phyloP scores from a whole-genome alignment of 805 yeast species.

The Yarrowia bubula region DNA sequence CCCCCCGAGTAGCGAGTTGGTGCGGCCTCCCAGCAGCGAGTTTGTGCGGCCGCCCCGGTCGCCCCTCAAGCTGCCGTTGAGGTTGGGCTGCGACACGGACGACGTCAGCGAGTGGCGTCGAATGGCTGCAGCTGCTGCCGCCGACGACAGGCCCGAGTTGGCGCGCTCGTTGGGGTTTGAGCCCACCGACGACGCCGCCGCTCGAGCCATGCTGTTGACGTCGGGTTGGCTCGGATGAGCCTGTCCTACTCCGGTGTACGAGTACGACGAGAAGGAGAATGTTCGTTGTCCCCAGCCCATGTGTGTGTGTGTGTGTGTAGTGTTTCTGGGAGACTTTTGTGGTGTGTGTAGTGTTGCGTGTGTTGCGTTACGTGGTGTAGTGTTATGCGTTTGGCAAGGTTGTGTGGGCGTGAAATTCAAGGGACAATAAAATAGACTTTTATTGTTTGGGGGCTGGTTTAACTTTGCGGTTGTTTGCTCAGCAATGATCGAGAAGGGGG shows the following conservation, averaged over 20 bases:
- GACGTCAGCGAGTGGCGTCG: slow-evolving; percentile 35
- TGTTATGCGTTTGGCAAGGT: too few relatives aligned
- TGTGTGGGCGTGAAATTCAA: not conserved
- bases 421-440: slow-evolving; percentile 21
- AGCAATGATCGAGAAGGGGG: slow-evolving; percentile 4
- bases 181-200: slow-evolving; percentile 53
- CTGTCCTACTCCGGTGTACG: slow-evolving; percentile 39
- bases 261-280: slow-evolving; percentile 26
- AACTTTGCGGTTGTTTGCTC: slow-evolving; percentile 24
- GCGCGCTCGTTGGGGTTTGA: slow-evolving; percentile 29
- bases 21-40: slow-evolving; percentile 15
- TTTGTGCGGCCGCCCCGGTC: not conserved
- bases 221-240: slow-evolving; percentile 34
- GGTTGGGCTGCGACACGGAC: slow-evolving; percentile 4
- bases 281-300: slow-evolving; percentile 28
- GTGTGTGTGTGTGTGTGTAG: not conserved
- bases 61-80: slow-evolving; percentile 11
- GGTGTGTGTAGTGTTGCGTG: not conserved
- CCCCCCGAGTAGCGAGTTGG: slow-evolving; percentile 25
- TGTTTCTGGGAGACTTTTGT: not conserved
- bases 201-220: slow-evolving; percentile 51
- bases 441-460: slow-evolving; percentile 25
- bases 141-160: slow-evolving; percentile 33
- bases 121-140: slow-evolving; percentile 42
- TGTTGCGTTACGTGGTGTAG: too few relatives aligned